Conservation (phyloP, 371 early-diverging fungal species). For the Mortierella sp. region DNA sequence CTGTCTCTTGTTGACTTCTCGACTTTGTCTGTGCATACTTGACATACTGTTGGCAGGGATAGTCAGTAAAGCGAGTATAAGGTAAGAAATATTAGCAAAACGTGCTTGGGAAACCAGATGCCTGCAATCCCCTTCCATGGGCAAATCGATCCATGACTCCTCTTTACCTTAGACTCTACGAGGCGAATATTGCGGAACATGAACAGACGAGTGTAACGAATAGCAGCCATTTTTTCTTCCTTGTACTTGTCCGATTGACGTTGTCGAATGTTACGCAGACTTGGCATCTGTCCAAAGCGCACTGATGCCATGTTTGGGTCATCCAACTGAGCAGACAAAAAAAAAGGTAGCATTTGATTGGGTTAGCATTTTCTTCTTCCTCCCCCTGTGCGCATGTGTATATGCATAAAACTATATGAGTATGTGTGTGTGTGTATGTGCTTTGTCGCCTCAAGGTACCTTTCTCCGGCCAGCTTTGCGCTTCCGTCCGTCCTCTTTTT, state of each 20-base stretch:
- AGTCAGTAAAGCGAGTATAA: no score
- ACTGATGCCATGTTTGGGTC: conserved; percentile 26
- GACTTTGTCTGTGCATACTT: conserved; percentile 50
- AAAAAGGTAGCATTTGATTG: background rate
- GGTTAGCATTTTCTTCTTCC: no score
- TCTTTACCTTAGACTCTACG: conserved; percentile 36
- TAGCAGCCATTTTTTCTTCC: conserved; percentile 39
- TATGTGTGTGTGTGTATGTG: background rate
- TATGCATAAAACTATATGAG: background rate
- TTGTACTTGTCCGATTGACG: conserved; percentile 48
- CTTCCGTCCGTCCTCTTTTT: conserved; percentile 26
- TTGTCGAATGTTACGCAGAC: conserved; percentile 35
- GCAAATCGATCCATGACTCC: background rate
- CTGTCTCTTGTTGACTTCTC: conserved; percentile 36
- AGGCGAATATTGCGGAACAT: conserved; percentile 50
- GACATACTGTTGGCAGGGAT: conserved; percentile 23
- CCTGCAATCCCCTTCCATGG: background rate
- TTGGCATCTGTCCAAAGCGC: conserved; percentile 38
- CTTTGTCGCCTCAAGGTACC: conserved; percentile 18
- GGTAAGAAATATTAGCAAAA: background rate
- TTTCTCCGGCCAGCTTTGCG: conserved; percentile 41
- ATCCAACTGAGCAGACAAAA: conserved; percentile 10
- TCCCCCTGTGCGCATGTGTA: no score
- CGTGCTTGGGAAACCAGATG: background rate
- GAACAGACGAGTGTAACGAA: conserved; percentile 44